Evolutionary conservation across 768 basidiomycete species (phyloP).

Genomic region (Boletus rufocinnamomeus): DNA sequence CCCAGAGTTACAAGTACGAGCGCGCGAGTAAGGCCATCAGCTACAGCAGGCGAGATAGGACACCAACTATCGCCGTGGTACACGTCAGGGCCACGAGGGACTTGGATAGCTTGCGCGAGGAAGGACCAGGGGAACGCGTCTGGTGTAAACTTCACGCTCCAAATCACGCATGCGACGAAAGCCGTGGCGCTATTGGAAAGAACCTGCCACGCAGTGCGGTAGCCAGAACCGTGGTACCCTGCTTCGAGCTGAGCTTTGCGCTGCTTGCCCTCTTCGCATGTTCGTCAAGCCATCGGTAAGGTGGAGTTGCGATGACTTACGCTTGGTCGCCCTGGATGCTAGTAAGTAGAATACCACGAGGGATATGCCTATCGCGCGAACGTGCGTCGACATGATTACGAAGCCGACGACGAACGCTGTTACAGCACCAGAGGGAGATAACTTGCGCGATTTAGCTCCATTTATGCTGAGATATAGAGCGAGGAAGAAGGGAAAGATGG

Average conservation of each 20-base stretch:
- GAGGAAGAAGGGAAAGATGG: conserved; percentile 45
- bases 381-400: conserved; percentile 65
- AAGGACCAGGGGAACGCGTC: conserved; percentile 41
- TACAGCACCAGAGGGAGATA: conserved; percentile 74
- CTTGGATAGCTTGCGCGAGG: conserved; percentile 12
- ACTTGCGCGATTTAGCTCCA: conserved; percentile 71
- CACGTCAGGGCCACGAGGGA: conserved; percentile 16
- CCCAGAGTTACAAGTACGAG: conserved; percentile 69
- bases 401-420: conserved; percentile 81
- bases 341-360: conserved; percentile 78
- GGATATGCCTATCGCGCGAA: conserved; percentile 62
- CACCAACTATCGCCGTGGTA: conserved; percentile 60
- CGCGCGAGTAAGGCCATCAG: conserved; percentile 56
- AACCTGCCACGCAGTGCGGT: conserved; percentile 80
- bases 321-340: conserved; percentile 83
- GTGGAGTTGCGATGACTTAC: conserved; percentile 38
- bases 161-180: conserved; percentile 55
- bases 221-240: conserved; percentile 71
- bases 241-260: conserved; percentile 77
- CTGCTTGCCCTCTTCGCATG: conserved; percentile 62
- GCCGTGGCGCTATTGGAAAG: conserved; percentile 77
- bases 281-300: background rate
- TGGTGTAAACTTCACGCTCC: conserved; percentile 63
- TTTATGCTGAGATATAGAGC: conserved; percentile 61
- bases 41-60: conserved; percentile 48